phyloP scores from a whole-genome alignment of 805 yeast genomes.

The Blastobotrys attinorum region DNA sequence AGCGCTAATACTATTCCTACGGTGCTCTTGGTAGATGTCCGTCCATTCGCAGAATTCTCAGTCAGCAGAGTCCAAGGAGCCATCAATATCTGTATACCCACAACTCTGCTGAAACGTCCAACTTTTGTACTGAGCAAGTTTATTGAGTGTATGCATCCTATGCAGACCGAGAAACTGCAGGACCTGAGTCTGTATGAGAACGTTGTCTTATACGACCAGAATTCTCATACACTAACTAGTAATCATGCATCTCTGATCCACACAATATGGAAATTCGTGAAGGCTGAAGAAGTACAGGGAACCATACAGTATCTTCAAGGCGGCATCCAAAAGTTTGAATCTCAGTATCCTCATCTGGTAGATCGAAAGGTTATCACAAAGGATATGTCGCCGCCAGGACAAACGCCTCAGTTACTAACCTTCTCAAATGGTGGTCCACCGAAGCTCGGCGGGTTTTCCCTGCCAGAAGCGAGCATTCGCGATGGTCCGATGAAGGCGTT shows the following conservation, averaged over 20 bases:
- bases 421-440: constrained; percentile 11
- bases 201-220: constrained; percentile 46
- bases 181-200: constrained; percentile 15
- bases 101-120: constrained; percentile 73
- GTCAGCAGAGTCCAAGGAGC: constrained; percentile 51
- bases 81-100: constrained; percentile 75
- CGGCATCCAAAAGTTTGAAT: constrained; percentile 13
- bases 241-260: constrained; percentile 18
- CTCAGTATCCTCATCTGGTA: constrained; percentile 6
- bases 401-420: background rate
- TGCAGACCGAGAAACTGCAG: constrained; percentile 23
- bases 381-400: background rate
- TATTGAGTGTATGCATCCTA: constrained; percentile 30
- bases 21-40: constrained; percentile 51
- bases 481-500: constrained; percentile 22
- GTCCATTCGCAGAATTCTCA: constrained; percentile 72
- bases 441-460: constrained; percentile 21
- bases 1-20: no score
- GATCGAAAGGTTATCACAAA: background rate
- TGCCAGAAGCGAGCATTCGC: constrained; percentile 16
- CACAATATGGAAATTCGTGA: constrained; percentile 24
- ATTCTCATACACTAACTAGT: constrained; percentile 11
- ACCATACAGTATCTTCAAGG: constrained; percentile 23
- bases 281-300: constrained; percentile 18
- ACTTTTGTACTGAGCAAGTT: constrained; percentile 50